Percentiles rank a stretch among this genome's conserved stretches.
phyloP scores from a whole-genome alignment of 2,329 filamentous ascomycete species.

The Alternaria burnsii region DNA sequence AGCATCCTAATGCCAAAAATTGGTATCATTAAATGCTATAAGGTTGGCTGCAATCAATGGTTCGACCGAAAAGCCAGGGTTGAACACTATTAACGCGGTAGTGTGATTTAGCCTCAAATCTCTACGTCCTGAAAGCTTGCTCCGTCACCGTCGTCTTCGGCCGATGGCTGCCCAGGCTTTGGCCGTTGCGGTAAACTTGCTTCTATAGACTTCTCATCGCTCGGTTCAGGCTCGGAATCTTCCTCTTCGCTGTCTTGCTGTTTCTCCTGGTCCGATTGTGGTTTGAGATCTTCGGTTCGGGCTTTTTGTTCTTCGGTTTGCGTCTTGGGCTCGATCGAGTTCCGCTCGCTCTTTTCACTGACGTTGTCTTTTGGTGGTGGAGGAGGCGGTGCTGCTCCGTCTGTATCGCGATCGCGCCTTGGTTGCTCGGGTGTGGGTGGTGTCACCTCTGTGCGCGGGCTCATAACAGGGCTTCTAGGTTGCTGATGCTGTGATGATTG shows the following conservation, averaged over 20 bases:
- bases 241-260: conserved; percentile 38
- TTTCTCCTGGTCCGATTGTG: conserved; percentile 38
- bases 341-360: conserved; percentile 31
- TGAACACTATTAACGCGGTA: neutral
- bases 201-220: conserved; percentile 38
- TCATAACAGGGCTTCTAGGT: conserved; percentile 46
- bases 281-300: conserved; percentile 45
- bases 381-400: conserved; percentile 41
- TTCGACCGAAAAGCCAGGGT: neutral
- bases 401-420: conserved; percentile 33
- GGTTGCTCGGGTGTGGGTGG: conserved; percentile 59
- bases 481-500: conserved; percentile 29
- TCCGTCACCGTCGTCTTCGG: conserved; percentile 43
- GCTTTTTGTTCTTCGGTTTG: conserved; percentile 46
- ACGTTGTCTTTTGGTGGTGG: conserved; percentile 47
- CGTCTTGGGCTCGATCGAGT: conserved; percentile 42
- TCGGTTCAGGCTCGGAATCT: conserved; percentile 29
- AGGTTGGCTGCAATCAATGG: neutral
- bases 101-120: conserved; percentile 18
- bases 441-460: conserved; percentile 60
- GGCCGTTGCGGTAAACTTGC: conserved; percentile 37
- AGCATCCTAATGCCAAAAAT: neutral
- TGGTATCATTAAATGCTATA: conserved; percentile 16
- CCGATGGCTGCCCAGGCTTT: conserved; percentile 38
- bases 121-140: conserved; percentile 48